Base-by-base conservation (phyloP, 2,329 filamentous ascomycete species). In the Aspergillus chevalieri region DNA sequence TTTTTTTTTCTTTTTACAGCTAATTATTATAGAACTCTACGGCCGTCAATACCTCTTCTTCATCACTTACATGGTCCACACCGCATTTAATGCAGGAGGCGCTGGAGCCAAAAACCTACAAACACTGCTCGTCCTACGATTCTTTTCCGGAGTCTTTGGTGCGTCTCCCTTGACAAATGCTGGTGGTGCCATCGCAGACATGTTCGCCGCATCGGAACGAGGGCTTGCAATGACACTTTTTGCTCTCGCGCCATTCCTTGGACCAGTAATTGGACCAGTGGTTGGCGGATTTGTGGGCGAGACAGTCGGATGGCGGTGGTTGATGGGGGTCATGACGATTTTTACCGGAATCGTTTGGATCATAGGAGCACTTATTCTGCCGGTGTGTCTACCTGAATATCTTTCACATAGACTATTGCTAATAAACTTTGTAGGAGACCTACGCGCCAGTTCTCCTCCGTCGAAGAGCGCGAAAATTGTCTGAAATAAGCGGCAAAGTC, bases 91-190 rank as follows among this genome's bases (percentile, higher is more conserved):
- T 9, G 50, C 73, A 6, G 73, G 73, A 14, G 77, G 78, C 4
- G 80, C 74, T 12, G 70, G 76, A 0, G 38, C 26, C 10, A 68
- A 77, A 41, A 79, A 75, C 54, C 80, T 84, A 52, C 69, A 69
- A 36, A 76, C 78, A 1, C 70, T 86, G 3, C 63, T 85, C 26
- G 72, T 84, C 12, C 67, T 84, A 19, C 77, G 83, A 43, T 85
- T 85, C 70, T 65, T 74, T 33, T 71, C 70, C 44, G 71, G 70
- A 21, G 58, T 68, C 2, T 71, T 73, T 17, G 44, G 47, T 7
- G 43, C 47, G 8, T 44, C 47, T 12, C 50, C 49, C 3, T 41
- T 52, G n/a, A 41, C 21, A 21, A 21, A 21, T 21, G 21, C 21
- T 21, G 33, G 33, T 10, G 33, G 33, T 42, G 38, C 28, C 1